phyloP scores from a whole-genome alignment of 1,139 yeast species.

The Citeromyces hawaiiensis region DNA sequence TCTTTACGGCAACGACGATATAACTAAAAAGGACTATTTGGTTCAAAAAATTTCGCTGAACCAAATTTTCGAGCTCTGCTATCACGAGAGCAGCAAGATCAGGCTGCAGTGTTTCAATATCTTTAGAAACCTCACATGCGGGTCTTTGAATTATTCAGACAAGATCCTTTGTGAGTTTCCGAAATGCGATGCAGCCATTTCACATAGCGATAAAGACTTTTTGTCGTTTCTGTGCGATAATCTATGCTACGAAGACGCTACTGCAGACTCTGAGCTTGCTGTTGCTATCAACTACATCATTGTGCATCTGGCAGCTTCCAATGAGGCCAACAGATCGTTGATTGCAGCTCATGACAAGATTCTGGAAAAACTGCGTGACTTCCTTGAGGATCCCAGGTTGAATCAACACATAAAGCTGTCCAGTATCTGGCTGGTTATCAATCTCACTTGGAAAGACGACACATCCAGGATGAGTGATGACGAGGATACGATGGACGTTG shows the following conservation, averaged over 20 bases:
- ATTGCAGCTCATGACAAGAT: slow-evolving; percentile 27
- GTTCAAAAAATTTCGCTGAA: slow-evolving; percentile 36
- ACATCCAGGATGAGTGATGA: slow-evolving; percentile 7
- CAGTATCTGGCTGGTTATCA: slow-evolving; percentile 45
- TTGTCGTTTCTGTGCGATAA: slow-evolving; percentile 22
- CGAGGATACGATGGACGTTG: slow-evolving; percentile 8
- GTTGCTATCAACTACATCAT: slow-evolving; percentile 36
- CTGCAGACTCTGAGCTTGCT: slow-evolving; percentile 21
- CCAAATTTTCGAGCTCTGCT: slow-evolving; percentile 34
- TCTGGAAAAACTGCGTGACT: slow-evolving; percentile 20
- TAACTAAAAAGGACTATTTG: slow-evolving; percentile 12
- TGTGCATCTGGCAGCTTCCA: slow-evolving; percentile 45
- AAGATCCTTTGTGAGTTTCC: slow-evolving; percentile 22
- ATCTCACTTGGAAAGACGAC: slow-evolving; percentile 37
- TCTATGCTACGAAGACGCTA: slow-evolving; percentile 12
- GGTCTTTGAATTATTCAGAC: slow-evolving; percentile 39
- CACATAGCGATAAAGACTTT: slow-evolving; percentile 18
- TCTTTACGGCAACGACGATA: slow-evolving; percentile 28
- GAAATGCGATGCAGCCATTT: slow-evolving; percentile 7
- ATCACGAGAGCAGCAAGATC: slow-evolving; percentile 34
- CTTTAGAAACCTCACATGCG: slow-evolving; percentile 62
- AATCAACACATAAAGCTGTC: slow-evolving; percentile 31
- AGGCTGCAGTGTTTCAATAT: slow-evolving; percentile 61
- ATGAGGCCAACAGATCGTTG: slow-evolving; percentile 30
- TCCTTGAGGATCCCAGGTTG: slow-evolving; percentile 22